Base-by-base conservation (phyloP, 441 rosid genomes). In the Euphorbia celastroides region DNA sequence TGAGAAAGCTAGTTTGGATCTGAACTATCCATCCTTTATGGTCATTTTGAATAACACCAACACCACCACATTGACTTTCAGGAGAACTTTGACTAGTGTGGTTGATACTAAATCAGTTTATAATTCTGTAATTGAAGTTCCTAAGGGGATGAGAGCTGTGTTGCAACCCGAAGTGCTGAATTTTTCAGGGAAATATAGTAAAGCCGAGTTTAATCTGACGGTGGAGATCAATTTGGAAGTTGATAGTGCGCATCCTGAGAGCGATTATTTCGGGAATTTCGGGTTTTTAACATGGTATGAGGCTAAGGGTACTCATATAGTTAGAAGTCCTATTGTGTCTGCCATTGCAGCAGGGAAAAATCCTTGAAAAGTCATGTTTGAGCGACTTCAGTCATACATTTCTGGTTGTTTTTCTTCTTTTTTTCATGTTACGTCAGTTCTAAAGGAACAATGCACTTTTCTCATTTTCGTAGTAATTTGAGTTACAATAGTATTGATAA, bases 11-110 rank as follows among this genome's bases (percentile, higher is more conserved):
- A 81, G 63, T 48, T 70, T 78, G 13, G 86, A 84, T 68, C 80
- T 81, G 9, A 82, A 84, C 36, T 86, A 80, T 70, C 90, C 85
- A 19, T 86, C 90, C 1, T 81, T 86, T 67, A 67, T 75, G n/a
- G 69, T 71, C 32, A 62, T 82, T 64, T 73, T 83, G 72, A 83
- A 80, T 72, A 75, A 75, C 44, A 80, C 82, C 1, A 79, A 80
- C 71, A 68, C 81, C 1, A 75, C 79, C 25, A 73, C 76, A 69
- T 4, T 44, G 56, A 77, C 69, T 44, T 83, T 81, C 76, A 79
- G 66, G 69, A 83, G 85, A 72, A 68, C 70, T 12, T 65, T 85
- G 67, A 79, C 70, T 7, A 81, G 79, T 63, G 80, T 79, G 20
- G 84, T 46, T 5, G 73, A 75, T 1, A 51, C 57, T 17, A 57